These are phyloP conservation scores for Scedosporium minutisporum DNA, from an alignment of 2,329 filamentous ascomycete species.

Conservation along the genomic window DNA sequence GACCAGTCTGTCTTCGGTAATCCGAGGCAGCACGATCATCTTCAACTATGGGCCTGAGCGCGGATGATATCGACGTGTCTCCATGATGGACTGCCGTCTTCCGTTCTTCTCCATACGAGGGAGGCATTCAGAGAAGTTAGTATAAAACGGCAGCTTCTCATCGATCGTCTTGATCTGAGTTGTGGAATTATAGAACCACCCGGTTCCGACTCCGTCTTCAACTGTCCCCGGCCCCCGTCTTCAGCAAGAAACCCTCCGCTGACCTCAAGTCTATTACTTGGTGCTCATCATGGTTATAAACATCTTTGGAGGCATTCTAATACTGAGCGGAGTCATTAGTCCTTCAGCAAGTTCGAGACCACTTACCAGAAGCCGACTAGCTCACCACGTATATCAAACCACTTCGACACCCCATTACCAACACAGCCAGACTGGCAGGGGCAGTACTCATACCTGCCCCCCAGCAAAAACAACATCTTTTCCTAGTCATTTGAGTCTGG, in stretches of 20 bases:
- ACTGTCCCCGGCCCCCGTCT: not conserved
- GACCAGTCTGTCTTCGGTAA: not conserved
- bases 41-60: too few species aligned
- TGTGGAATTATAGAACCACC: not conserved
- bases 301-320: slow-evolving; percentile 32
- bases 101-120: too few species aligned
- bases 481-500: slow-evolving; percentile 34
- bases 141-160: not conserved
- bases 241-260: too few species aligned
- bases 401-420: slow-evolving; percentile 40
- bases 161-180: not conserved
- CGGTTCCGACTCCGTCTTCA: too few species aligned
- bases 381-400: slow-evolving; percentile 47
- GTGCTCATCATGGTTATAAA: not conserved
- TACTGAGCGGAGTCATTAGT: slow-evolving; percentile 46
- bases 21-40: not conserved
- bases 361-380: slow-evolving; percentile 33
- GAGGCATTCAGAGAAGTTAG: too few species aligned
- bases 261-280: not conserved
- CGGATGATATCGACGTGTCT: too few species aligned
- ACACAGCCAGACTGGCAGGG: slow-evolving; percentile 48
- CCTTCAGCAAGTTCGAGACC: slow-evolving; percentile 41
- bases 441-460: slow-evolving; percentile 41
- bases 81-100: too few species aligned
- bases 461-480: slow-evolving; percentile 34